Conservation (phyloP, 345 rosid genomes). For the Eucalyptus decipiens region DNA sequence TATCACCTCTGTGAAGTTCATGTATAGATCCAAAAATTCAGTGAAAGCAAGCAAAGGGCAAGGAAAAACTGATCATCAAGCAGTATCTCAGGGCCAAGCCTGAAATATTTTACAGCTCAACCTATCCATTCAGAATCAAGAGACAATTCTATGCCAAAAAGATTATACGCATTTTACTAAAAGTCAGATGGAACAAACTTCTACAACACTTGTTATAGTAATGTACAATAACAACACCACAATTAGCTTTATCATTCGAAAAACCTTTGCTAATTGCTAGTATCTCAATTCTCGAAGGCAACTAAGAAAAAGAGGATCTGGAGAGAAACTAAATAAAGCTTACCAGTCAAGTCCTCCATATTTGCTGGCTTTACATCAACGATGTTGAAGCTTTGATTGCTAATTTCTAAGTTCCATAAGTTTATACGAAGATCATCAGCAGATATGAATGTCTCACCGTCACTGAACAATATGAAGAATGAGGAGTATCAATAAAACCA, state of each 20-base stretch:
- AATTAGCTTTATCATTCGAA: neutral
- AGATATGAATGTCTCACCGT: slow-evolving; percentile 92
- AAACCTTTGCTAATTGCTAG: neutral
- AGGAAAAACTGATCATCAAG: neutral
- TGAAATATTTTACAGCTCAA: neutral
- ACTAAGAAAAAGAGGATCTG: neutral
- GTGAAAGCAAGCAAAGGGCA: neutral
- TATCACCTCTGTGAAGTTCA: slow-evolving; percentile 74
- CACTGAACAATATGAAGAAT: slow-evolving; percentile 27
- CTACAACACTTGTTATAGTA: neutral
- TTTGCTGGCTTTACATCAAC: slow-evolving; percentile 97
- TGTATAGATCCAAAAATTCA: neutral
- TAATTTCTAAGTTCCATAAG: slow-evolving; percentile 97
- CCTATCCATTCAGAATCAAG: neutral
- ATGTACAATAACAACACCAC: neutral
- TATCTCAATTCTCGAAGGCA: neutral
- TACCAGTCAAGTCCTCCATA: slow-evolving; percentile 98
- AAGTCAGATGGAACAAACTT: neutral
- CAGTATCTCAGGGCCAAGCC: neutral
- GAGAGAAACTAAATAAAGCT: neutral
- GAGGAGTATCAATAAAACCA: neutral
- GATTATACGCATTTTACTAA: neutral
- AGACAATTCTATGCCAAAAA: neutral
- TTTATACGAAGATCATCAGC: slow-evolving; percentile 97
- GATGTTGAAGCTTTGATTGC: slow-evolving; percentile 92